phyloP scores from a whole-genome alignment of 1,139 yeast genomes.

The Suhomyces yuchorum region DNA sequence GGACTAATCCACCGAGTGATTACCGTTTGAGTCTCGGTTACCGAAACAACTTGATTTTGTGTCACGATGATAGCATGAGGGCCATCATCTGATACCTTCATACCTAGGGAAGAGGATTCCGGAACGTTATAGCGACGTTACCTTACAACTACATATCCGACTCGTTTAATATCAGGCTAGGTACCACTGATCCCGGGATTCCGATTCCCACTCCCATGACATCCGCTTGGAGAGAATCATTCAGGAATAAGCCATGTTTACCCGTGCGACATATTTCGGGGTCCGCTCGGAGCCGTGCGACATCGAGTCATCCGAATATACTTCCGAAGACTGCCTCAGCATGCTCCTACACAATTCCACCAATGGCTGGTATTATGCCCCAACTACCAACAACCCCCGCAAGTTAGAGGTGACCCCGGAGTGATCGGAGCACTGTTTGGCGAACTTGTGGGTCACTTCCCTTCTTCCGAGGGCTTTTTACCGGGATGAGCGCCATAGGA shows the following conservation, averaged over 20 bases:
- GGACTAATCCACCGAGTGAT: background rate
- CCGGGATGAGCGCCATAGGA: background rate
- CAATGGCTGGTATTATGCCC: background rate
- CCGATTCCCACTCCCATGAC: background rate
- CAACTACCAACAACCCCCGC: background rate
- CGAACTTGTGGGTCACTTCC: background rate
- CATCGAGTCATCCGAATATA: slow-evolving; percentile 10
- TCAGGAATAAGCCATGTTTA: background rate
- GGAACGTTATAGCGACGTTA: too few species aligned
- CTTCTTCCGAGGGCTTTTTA: slow-evolving; percentile 2
- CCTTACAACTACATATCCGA: too few species aligned
- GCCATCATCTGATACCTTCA: background rate
- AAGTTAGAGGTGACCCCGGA: background rate
- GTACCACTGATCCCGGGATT: too few species aligned
- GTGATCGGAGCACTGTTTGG: background rate
- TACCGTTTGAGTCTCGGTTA: background rate
- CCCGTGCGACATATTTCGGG: slow-evolving; percentile 2
- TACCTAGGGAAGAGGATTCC: too few species aligned
- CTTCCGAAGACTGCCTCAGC: background rate
- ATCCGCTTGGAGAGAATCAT: background rate
- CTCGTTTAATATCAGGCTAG: too few species aligned
- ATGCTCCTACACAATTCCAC: background rate
- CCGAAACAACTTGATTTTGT: background rate
- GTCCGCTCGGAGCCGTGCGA: slow-evolving; percentile 5
- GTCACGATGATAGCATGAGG: background rate